Evolutionary conservation across 202 grass and related monocot genomes (phyloP), one percentile per base, ranked within the genome.

Genomic region (Panicum hallii): DNA sequence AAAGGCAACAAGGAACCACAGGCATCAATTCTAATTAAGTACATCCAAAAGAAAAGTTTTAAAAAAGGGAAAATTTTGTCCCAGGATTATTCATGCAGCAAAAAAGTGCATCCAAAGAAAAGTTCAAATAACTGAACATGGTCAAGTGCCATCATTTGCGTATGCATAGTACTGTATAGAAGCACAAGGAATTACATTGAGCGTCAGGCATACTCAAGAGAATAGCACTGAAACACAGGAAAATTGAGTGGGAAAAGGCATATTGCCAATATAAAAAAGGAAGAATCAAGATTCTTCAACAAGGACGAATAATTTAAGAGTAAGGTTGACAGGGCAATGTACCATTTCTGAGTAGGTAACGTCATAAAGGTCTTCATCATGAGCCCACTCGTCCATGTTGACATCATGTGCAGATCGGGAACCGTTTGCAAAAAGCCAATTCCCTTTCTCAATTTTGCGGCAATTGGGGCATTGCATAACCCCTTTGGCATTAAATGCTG

Each of bases 401-500:
- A 88, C 64, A 49, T 91, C 92, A 78, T 87, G 91, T 65, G 82
- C 34, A 16, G 91, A 64, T 61, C 84, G 90, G 14, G 86, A 89
- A 62, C 93, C 90, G 74, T 91, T 99, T 83, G 93, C 90, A 90
- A 88, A 97, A 11, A 96, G 87, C 97, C 97, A 99, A 76, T 93
- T 99, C 69, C 97, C 97, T 90, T 97, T 94, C 82, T 99, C 97
- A 62, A 99, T 83, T 86, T 96, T 97, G 49, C 97, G 93, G 86
- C 97, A 99, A 74, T 99, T 99, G 45, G 97, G 97, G 79, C 97
- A 99, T 88, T 99, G 97, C 97, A 99, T 99, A 78, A 88, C 43
- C 60, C 97, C 97, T 86, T 99, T 99, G 55, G 93, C 91, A 91
- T 99, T 99, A 78, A 99, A 99, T 91, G 97, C 97, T 26, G 97